These are phyloP conservation scores for Solanum phureja DNA, from an alignment of 257 asterid species.

Conservation along the genomic window DNA sequence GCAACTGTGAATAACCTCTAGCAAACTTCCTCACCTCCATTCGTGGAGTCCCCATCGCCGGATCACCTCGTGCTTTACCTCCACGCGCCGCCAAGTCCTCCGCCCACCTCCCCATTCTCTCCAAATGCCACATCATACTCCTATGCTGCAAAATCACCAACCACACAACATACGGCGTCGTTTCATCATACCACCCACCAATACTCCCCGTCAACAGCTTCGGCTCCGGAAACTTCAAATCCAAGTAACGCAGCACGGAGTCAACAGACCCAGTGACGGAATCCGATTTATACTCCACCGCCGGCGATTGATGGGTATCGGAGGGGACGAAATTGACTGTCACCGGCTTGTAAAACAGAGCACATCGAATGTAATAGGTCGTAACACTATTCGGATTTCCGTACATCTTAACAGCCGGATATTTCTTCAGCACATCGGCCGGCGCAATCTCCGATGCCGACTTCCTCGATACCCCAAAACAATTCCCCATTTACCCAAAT, in stretches of 20 bases:
- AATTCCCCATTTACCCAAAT: slow-evolving; percentile 58
- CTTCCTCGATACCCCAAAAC: slow-evolving; percentile 35
- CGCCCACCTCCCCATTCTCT: slow-evolving; percentile 88
- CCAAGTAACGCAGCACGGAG: slow-evolving; percentile 53
- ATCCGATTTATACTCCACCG: slow-evolving; percentile 52
- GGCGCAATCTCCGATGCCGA: slow-evolving; percentile 79
- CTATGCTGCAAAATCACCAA: slow-evolving; percentile 78
- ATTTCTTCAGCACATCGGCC: slow-evolving; percentile 39
- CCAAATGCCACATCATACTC: slow-evolving; percentile 85
- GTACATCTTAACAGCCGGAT: slow-evolving; percentile 60
- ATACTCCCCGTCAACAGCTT: slow-evolving; percentile 18
- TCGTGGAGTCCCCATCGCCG: slow-evolving; percentile 78
- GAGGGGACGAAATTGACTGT: slow-evolving; percentile 53
- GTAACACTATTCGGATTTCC: slow-evolving; percentile 56
- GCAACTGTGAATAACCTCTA: slow-evolving; percentile 55
- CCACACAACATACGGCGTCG: slow-evolving; percentile 92
- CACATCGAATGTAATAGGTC: slow-evolving; percentile 71
- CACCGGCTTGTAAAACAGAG: slow-evolving; percentile 75
- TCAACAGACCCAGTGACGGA: slow-evolving; percentile 76
- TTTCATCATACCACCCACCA: slow-evolving; percentile 66
- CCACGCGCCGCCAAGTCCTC: slow-evolving; percentile 85
- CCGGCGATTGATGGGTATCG: slow-evolving; percentile 46
- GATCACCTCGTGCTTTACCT: slow-evolving; percentile 65
- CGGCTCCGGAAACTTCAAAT: slow-evolving; percentile 81
- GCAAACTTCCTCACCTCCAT: slow-evolving; percentile 93